Percentiles rank a stretch among this genome's conserved stretches.
Evolutionary conservation across 2,329 filamentous ascomycete species (phyloP).

Genomic region (Fusarium tricinctum): DNA sequence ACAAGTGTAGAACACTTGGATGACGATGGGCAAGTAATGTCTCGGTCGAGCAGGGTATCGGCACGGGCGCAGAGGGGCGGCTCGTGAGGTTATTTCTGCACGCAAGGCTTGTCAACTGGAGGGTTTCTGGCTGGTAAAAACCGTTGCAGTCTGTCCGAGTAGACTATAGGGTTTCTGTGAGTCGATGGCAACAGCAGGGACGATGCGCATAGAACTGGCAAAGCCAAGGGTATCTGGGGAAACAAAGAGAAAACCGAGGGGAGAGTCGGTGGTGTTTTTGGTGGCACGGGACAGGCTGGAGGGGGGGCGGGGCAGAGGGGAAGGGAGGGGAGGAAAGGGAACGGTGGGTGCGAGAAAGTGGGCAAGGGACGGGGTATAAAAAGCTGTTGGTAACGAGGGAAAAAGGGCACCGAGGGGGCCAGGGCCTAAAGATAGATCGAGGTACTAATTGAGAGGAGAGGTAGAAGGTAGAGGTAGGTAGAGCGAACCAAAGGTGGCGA

Average conservation of each 20-base stretch:
- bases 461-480: slow-evolving; percentile 33
- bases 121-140: slow-evolving; percentile 18
- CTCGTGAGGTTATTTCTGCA: slow-evolving; percentile 44
- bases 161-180: slow-evolving; percentile 46
- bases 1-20: slow-evolving; percentile 39
- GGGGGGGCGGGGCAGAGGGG: slow-evolving; percentile 40
- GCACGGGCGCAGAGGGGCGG: slow-evolving; percentile 42
- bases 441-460: slow-evolving; percentile 43
- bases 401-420: slow-evolving; percentile 41
- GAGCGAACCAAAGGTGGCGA: slow-evolving; percentile 42
- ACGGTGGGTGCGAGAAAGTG: slow-evolving; percentile 47
- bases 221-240: slow-evolving; percentile 52
- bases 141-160: slow-evolving; percentile 33
- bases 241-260: slow-evolving; percentile 52
- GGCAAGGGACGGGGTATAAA: slow-evolving; percentile 51
- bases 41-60: slow-evolving; percentile 47
- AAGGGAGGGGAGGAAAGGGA: slow-evolving; percentile 42
- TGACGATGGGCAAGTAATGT: slow-evolving; percentile 44
- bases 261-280: slow-evolving; percentile 50
- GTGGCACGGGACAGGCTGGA: slow-evolving; percentile 52
- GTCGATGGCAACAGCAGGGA: slow-evolving; percentile 42
- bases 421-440: slow-evolving; percentile 47
- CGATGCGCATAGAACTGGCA: slow-evolving; percentile 45
- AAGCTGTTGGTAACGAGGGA: slow-evolving; percentile 47
- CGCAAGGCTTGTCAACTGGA: slow-evolving; percentile 29